Evolutionary conservation across 2,329 filamentous ascomycete species (phyloP).

Genomic region (Clonostachys sp.): DNA sequence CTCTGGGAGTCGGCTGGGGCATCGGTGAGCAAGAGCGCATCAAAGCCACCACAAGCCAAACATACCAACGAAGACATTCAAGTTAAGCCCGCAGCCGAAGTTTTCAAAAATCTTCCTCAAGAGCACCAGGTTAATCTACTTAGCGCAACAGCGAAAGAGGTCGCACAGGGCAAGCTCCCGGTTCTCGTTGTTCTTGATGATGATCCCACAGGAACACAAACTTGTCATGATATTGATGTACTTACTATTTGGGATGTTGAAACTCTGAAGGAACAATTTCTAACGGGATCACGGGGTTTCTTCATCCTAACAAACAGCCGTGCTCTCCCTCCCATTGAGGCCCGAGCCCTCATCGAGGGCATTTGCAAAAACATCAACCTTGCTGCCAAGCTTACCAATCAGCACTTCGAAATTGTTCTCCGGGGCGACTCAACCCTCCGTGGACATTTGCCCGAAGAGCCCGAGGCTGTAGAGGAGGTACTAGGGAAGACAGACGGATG

Average conservation of each 20-base stretch:
- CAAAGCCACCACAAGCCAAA: too few relatives aligned
- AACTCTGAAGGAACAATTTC: too few relatives aligned
- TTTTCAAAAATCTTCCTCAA: too few relatives aligned
- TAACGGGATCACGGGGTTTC: conserved; percentile 30
- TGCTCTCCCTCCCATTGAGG: conserved; percentile 41
- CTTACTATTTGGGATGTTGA: too few relatives aligned
- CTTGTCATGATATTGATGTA: conserved; percentile 13
- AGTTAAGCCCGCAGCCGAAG: too few relatives aligned
- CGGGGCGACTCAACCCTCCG: conserved; percentile 50
- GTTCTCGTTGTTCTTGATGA: conserved; percentile 42
- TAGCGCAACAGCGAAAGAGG: too few relatives aligned
- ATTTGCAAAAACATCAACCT: conserved; percentile 43
- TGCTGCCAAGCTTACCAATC: conserved; percentile 31
- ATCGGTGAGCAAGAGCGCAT: conserved; percentile 9
- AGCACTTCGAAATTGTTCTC: conserved; percentile 46
- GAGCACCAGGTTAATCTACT: too few relatives aligned
- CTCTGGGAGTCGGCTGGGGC: conserved; percentile 27
- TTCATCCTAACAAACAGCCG: conserved; percentile 57
- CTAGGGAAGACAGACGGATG: conserved; percentile 44
- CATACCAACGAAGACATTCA: too few relatives aligned
- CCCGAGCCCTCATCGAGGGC: conserved; percentile 35
- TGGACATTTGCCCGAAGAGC: conserved; percentile 50
- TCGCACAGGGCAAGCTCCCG: conserved; percentile 9
- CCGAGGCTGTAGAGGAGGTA: conserved; percentile 42
- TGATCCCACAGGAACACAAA: conserved; percentile 56